Evolutionary conservation across 108 stramenopile genomes (phyloP).

Genomic region (Skeletonema menzelii): DNA sequence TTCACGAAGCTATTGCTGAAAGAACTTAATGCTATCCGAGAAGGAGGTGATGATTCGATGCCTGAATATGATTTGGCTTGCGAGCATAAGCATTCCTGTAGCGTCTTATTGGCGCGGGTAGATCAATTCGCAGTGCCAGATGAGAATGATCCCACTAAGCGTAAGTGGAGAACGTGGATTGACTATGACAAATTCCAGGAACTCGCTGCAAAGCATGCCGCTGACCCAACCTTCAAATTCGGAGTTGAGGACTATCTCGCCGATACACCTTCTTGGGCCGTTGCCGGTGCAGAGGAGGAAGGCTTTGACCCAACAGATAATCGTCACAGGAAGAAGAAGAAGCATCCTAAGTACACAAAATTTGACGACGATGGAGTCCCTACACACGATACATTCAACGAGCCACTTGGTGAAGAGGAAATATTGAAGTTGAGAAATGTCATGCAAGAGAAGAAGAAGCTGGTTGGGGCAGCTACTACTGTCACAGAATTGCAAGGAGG

Average conservation of each 20-base stretch:
- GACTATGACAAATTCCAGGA: conserved; percentile 92
- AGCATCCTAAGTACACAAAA: conserved; percentile 76
- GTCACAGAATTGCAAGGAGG: conserved; percentile 77
- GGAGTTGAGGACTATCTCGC: conserved; percentile 86
- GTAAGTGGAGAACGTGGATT: conserved; percentile 96
- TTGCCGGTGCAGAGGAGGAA: conserved; percentile 89
- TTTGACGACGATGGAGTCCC: conserved; percentile 79
- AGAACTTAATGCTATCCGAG: conserved; percentile 63
- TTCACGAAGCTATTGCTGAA: conserved; percentile 63
- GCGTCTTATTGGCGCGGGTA: conserved; percentile 89
- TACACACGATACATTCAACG: conserved; percentile 75
- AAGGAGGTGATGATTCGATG: conserved; percentile 50
- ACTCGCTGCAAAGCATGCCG: conserved; percentile 52
- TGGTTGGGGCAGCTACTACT: conserved; percentile 65
- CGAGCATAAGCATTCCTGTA: conserved; percentile 95
- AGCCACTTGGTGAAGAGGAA: conserved; percentile 54
- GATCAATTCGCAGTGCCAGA: conserved; percentile 80
- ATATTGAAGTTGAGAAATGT: conserved; percentile 45
- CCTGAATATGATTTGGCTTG: conserved; percentile 91
- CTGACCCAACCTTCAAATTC: conserved; percentile 74
- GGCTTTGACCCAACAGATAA: conserved; percentile 95
- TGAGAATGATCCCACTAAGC: conserved; percentile 54
- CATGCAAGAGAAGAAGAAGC: conserved; percentile 72
- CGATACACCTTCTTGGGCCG: conserved; percentile 89
- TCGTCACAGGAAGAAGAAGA: conserved; percentile 80